A percentile compares a stretch with the other conserved stretches of the same genome.
Conservation (phyloP, 768 basidiomycete species). For the Termitomyces eurrhizus region DNA sequence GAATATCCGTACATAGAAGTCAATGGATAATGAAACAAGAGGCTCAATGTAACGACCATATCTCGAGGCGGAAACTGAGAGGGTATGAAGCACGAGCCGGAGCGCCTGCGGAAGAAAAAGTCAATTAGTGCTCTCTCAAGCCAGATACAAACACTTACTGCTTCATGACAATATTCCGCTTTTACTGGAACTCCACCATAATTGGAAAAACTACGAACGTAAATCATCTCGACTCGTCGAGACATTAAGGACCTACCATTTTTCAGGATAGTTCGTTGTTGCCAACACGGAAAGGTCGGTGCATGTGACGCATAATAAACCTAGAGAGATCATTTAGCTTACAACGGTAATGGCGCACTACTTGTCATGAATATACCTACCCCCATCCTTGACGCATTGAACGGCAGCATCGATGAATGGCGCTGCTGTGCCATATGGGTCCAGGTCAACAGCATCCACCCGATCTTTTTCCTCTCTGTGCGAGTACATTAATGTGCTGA, state of each 20-base stretch:
- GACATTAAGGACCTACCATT: slow-evolving; percentile 60
- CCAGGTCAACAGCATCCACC: slow-evolving; percentile 95
- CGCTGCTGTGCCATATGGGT: slow-evolving; percentile 96
- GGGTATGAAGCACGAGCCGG: slow-evolving; percentile 81
- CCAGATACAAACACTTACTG: slow-evolving; percentile 41
- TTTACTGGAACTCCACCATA: slow-evolving; percentile 90
- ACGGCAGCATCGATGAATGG: slow-evolving; percentile 96
- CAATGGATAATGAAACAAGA: slow-evolving; percentile 86
- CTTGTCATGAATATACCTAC: slow-evolving; percentile 34
- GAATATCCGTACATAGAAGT: slow-evolving; percentile 95
- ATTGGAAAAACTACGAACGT: slow-evolving; percentile 59
- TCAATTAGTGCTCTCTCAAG: neutral
- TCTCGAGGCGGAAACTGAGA: slow-evolving; percentile 84
- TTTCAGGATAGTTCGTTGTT: slow-evolving; percentile 92
- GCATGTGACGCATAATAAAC: slow-evolving; percentile 92
- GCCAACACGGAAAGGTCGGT: slow-evolving; percentile 94
- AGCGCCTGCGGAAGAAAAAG: slow-evolving; percentile 54
- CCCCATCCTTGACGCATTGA: slow-evolving; percentile 84
- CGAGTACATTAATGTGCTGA: slow-evolving; percentile 84
- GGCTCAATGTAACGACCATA: slow-evolving; percentile 94
- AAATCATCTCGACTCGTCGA: neutral
- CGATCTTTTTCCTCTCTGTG: slow-evolving; percentile 70
- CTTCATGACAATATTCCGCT: slow-evolving; percentile 95
- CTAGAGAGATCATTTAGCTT: slow-evolving; percentile 32
- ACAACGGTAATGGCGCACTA: neutral